Percentiles rank a stretch among this genome's conserved stretches.
These are phyloP conservation scores for Karstenula rhodostoma DNA, from an alignment of 2,329 filamentous ascomycete species.

Conservation along the genomic window DNA sequence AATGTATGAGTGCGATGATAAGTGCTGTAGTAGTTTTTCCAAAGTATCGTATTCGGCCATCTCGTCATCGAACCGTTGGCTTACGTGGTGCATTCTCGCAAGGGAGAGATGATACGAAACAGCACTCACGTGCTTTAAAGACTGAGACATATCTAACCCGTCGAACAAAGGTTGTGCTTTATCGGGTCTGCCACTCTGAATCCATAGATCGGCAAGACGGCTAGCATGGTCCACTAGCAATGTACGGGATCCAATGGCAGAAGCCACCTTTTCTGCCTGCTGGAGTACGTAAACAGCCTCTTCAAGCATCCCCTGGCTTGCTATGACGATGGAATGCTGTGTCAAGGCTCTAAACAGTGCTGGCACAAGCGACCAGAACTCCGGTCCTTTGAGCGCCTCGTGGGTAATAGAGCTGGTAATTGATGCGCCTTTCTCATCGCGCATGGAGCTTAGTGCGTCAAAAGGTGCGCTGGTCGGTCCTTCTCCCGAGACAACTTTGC, in stretches of 20 bases:
- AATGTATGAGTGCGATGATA: slow-evolving; percentile 49
- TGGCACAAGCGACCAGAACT: slow-evolving; percentile 81
- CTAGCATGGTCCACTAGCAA: slow-evolving; percentile 55
- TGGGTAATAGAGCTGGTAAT: slow-evolving; percentile 53
- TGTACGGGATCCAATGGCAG: slow-evolving; percentile 69
- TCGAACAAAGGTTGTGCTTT: slow-evolving; percentile 62
- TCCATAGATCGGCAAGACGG: slow-evolving; percentile 59
- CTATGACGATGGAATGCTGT: slow-evolving; percentile 79
- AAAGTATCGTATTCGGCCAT: slow-evolving; percentile 59
- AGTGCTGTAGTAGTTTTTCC: slow-evolving; percentile 53
- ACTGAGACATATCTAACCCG: slow-evolving; percentile 54
- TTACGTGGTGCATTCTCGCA: slow-evolving; percentile 58
- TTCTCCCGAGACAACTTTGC: slow-evolving; percentile 28
- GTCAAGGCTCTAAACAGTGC: slow-evolving; percentile 75
- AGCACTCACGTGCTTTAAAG: slow-evolving; percentile 60
- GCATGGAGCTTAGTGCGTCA: slow-evolving; percentile 40
- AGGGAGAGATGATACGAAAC: slow-evolving; percentile 61
- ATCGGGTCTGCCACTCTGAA: slow-evolving; percentile 57
- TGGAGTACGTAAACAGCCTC: slow-evolving; percentile 90
- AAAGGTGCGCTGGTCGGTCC: slow-evolving; percentile 26
- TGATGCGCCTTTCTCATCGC: slow-evolving; percentile 38
- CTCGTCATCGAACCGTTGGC: slow-evolving; percentile 58
- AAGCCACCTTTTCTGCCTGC: slow-evolving; percentile 79
- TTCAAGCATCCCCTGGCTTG: slow-evolving; percentile 84
- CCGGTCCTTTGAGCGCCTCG: slow-evolving; percentile 64